Base-by-base conservation (phyloP, 2,329 filamentous ascomycete species). In the Cytospora leucostoma region DNA sequence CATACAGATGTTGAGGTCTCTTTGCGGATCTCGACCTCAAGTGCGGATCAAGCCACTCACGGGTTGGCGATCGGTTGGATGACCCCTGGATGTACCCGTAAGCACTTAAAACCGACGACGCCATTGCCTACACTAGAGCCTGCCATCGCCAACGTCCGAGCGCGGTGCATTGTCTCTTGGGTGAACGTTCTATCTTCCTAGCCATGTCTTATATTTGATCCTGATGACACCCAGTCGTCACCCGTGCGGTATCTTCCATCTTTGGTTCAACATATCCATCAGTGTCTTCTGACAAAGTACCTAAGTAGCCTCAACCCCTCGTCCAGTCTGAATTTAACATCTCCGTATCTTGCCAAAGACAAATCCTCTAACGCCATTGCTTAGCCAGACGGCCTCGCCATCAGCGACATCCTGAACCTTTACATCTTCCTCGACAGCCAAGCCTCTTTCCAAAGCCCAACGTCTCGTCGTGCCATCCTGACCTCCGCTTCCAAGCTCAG, bases 301-400 rank as follows among this genome's bases (percentile, higher is more conserved):
- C 27, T 27, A 27, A 27, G 27, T 27, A 34, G 21, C 51, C 0
- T 53, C 17, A 17, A 17, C 51, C 2, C 21, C 21, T 7, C 10
- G 19, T n/a, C 12, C 10, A 17, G 4, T 38, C 38, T 1, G 38
- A 44, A 5, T 5, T 27, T 47, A 5, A 19, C 44, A 47, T 49
- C 21, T 61, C 21, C 54, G 51, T 5, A 84, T 67, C 49, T 68
- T 77, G 0, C 83, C 84, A 63, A 74, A 78, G 13, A 88, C 79
- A 68, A 96, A 97, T 0, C 94, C 94, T 67, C 90, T 84, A 1
- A 94, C 89, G 0, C 91, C 93, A 74, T 94, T 97, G 74, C 93
- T 97, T 59, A 97, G 77, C 90, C 92, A 96, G 66, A 93, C 90
- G 59, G 88, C 82, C 74, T 97, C 93, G 1, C 88, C 91, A 67